Conservation (phyloP, 2,329 filamentous ascomycete species). For the Alternaria incomplexa region DNA sequence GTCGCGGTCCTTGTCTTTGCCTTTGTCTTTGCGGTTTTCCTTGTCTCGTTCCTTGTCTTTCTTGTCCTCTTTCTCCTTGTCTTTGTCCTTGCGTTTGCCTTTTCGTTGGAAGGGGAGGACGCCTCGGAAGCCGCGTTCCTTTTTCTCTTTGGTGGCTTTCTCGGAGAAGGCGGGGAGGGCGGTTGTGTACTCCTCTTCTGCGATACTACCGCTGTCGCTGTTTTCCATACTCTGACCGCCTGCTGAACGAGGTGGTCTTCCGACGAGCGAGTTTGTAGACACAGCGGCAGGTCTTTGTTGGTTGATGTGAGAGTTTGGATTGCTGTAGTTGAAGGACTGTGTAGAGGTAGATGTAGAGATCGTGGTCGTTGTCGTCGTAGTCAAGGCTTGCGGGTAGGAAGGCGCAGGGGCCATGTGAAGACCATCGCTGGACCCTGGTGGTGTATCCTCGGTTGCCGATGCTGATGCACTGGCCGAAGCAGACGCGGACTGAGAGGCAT, state of each 20-base stretch:
- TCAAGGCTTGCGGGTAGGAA: conserved; percentile 37
- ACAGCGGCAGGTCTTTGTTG: conserved; percentile 19
- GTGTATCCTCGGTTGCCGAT: conserved; percentile 44
- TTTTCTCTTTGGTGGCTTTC: conserved; percentile 43
- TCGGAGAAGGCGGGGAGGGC: conserved; percentile 45
- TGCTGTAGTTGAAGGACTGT: conserved; percentile 24
- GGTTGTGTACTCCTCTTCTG: conserved; percentile 48
- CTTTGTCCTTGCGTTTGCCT: conserved; percentile 40
- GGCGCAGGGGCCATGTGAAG: conserved; percentile 42
- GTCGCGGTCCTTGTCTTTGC: conserved; percentile 22
- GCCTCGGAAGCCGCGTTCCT: conserved; percentile 48
- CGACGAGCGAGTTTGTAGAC: conserved; percentile 25
- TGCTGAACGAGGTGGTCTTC: conserved; percentile 34
- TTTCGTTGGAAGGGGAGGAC: conserved; percentile 48
- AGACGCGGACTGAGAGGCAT: conserved; percentile 35
- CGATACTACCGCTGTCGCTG: conserved; percentile 43
- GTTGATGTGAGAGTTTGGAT: conserved; percentile 38
- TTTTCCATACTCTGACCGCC: conserved; percentile 38
- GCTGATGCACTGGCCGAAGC: conserved; percentile 40
- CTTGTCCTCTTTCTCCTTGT: conserved; percentile 31
- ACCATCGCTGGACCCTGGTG: conserved; percentile 46
- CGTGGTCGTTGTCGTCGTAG: conserved; percentile 31
- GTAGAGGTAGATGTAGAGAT: conserved; percentile 10
- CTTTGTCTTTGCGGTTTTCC: conserved; percentile 20
- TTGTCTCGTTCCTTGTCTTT: conserved; percentile 26